A percentile compares a stretch with the other conserved stretches of the same genome.
Evolutionary conservation across 2,329 filamentous ascomycete species (phyloP).

Genomic region (Fusarium newnesense): DNA sequence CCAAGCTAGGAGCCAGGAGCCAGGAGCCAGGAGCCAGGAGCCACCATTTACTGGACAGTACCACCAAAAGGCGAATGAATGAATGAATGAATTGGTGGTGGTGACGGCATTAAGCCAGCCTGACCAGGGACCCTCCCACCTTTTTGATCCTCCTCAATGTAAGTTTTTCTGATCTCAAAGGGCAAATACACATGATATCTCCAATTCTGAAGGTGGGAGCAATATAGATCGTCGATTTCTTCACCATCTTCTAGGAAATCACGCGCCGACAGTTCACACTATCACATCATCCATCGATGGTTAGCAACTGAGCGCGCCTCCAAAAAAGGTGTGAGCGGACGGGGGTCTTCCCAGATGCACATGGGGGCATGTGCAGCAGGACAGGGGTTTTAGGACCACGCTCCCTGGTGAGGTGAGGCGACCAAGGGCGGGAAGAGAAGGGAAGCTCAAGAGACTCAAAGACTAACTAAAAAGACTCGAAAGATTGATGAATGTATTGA

Average conservation of each 20-base stretch:
- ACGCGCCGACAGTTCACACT: not conserved
- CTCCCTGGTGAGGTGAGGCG: constrained; percentile 26
- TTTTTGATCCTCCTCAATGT: not conserved
- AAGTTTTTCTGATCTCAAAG: not conserved
- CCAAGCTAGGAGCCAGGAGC: constrained; percentile 9
- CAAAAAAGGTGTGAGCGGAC: constrained; percentile 37
- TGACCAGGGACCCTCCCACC: constrained; percentile 18
- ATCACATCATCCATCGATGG: not conserved
- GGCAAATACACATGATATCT: not conserved
- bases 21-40: constrained; percentile 10
- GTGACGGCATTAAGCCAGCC: constrained; percentile 34
- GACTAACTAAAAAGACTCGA: not conserved
- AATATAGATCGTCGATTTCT: not conserved
- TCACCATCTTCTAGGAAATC: not conserved
- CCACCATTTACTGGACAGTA: constrained; percentile 5
- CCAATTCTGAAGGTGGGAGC: not conserved
- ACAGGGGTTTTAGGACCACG: constrained; percentile 16
- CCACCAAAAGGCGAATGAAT: not conserved
- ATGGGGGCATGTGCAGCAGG: constrained; percentile 13
- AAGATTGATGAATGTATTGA: not conserved
- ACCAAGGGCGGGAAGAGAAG: constrained; percentile 17
- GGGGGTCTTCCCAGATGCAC: constrained; percentile 20
- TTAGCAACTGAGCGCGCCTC: constrained; percentile 9
- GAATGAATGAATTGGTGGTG: not conserved
- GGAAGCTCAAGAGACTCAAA: not conserved